These are phyloP conservation scores for Tetraselmis striata DNA, from an alignment of 139 green algal genomes.

Conservation along the genomic window DNA sequence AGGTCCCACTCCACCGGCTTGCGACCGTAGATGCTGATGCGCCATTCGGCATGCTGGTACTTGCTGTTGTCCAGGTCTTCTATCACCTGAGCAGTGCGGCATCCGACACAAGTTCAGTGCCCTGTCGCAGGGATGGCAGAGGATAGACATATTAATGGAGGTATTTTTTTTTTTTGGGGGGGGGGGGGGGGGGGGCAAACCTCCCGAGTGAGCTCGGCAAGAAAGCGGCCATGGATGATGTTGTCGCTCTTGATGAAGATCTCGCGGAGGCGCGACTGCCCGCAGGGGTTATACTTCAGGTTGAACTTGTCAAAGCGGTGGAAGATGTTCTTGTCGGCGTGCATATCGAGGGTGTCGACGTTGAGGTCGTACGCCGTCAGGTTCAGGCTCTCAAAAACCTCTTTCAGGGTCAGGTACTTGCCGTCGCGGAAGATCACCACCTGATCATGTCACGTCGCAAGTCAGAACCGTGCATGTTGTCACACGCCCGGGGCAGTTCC, in stretches of 20 bases:
- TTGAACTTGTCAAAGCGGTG: constrained; percentile 95
- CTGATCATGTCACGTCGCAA: constrained; percentile 5
- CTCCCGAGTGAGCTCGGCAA: constrained; percentile 96
- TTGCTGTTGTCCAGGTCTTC: constrained; percentile 74
- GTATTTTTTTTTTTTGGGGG: no score
- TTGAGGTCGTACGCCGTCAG: constrained; percentile 90
- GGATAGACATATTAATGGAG: no score
- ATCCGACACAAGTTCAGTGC: no score
- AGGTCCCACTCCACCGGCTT: constrained; percentile 93
- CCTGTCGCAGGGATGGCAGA: no score
- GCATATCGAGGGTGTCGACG: constrained; percentile 97
- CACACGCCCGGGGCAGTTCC: no score
- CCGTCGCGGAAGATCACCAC: constrained; percentile 71
- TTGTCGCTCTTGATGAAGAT: constrained; percentile 99
- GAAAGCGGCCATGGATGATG: constrained; percentile 84
- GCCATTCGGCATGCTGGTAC: constrained; percentile 87
- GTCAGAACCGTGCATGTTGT: no score
- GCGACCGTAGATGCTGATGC: constrained; percentile 49
- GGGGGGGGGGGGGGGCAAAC: constrained; percentile 66
- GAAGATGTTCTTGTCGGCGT: constrained; percentile 99
- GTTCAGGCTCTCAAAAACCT: constrained; percentile 84
- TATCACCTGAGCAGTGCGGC: no score
- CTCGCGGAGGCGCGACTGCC: constrained; percentile 89
- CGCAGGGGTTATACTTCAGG: constrained; percentile 99
- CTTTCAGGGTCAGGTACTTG: constrained; percentile 88